Evolutionary conservation across 169 alveolate genomes (phyloP), one percentile per base, ranked within the genome.

Genomic region (Condylostoma magnum): DNA sequence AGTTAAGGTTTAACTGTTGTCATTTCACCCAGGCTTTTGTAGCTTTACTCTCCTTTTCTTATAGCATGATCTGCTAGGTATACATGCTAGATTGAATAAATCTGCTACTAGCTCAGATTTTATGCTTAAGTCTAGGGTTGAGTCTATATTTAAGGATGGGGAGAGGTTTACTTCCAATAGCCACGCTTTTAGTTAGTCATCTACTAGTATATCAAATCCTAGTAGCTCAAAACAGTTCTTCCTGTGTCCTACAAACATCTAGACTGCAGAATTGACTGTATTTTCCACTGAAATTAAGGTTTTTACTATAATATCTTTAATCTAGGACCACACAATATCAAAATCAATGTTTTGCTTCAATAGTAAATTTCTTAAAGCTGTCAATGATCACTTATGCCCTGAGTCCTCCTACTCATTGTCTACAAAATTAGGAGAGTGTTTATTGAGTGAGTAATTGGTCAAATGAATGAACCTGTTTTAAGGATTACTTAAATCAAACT

Each of bases 141-240:
- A 87, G 58, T 79, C 94, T 58, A 80, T 82, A n/a, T 94, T 84
- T 37, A 95, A 81, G 57, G 93, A 84, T 0, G 97, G 97, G 18
- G 85, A 79, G 12, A 85, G 88, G 80, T 92, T 92, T 10, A 92
- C 97, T 77, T 92, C 97, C 8, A 92, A 43, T 43, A 89, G 73
- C 95, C 95, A 89, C 4, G 97, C 93, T 56, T 82, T 85, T 3
- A 76, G 69, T 28, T 80, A 75, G 44, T 78, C 79, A 80, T 92
- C 95, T 18, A 92, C 71, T 6, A 92, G 34, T 1, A 92, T 85
- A 74, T 92, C 97, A 70, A 89, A 92, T 27, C 97, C 97, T 78
- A 84, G 75, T 44, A 70, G 34, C 6, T 38, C 76, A 68, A 85
- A 85, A 71, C 88, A 80, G 72, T 70, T 80, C 6, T 22, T 18